These are phyloP conservation scores for Isabelozyma gotoi DNA, from an alignment of 805 yeast genomes.

Conservation along the genomic window DNA sequence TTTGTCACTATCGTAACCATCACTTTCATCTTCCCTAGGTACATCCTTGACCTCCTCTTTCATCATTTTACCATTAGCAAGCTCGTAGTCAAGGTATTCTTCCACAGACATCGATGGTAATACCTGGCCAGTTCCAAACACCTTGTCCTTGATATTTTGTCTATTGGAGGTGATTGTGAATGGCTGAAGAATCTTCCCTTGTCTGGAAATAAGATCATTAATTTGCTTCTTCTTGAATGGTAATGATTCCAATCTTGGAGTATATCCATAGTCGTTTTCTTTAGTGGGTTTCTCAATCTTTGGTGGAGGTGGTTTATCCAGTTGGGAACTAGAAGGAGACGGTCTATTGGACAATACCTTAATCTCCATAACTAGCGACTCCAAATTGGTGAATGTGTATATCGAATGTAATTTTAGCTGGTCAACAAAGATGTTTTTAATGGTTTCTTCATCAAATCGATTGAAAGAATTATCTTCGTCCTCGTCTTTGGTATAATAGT, in stretches of 20 bases:
- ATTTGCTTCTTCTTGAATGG: conserved; percentile 27
- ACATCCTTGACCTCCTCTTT: conserved; percentile 41
- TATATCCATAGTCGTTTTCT: conserved; percentile 46
- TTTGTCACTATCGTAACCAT: conserved; percentile 65
- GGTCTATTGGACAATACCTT: conserved; percentile 56
- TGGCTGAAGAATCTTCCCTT: conserved; percentile 81
- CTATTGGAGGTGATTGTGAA: conserved; percentile 66
- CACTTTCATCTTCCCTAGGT: conserved; percentile 39
- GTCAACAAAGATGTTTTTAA: conserved; percentile 55
- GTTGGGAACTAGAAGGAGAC: conserved; percentile 3
- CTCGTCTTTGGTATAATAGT: conserved; percentile 14
- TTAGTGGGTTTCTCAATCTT: conserved; percentile 4
- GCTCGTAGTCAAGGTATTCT: conserved; percentile 83
- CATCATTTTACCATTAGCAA: conserved; percentile 79
- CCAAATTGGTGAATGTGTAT: conserved; percentile 55
- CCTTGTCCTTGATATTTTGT: conserved; percentile 59
- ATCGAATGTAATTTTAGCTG: conserved; percentile 54
- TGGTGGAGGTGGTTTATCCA: conserved; percentile 5
- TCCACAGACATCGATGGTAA: conserved; percentile 95
- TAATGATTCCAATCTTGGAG: conserved; percentile 58
- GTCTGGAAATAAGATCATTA: conserved; percentile 52
- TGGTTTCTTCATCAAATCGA: conserved; percentile 60
- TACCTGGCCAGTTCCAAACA: conserved; percentile 87
- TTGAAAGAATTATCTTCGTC: conserved; percentile 21
- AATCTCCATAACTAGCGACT: conserved; percentile 61